Conservation (phyloP, 2,329 filamentous ascomycete species). For the Colletotrichum phormii region DNA sequence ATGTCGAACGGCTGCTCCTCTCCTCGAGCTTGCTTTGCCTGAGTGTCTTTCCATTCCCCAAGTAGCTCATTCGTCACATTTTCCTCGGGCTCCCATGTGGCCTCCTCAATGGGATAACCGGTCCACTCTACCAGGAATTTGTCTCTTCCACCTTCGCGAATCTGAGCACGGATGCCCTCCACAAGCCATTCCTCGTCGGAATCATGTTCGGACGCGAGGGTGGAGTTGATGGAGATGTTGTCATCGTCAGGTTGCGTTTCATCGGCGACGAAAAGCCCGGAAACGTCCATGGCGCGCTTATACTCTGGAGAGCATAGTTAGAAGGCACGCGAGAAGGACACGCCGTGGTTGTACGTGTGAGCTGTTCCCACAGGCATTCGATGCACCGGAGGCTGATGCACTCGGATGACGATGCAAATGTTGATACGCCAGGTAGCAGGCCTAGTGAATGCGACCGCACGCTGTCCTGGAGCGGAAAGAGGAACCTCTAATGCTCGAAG, state of each 20-base stretch:
- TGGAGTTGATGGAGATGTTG: slow-evolving; percentile 49
- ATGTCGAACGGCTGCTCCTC: slow-evolving; percentile 52
- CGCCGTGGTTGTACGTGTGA: background rate
- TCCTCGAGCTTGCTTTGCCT: slow-evolving; percentile 49
- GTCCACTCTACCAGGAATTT: slow-evolving; percentile 53
- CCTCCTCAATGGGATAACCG: slow-evolving; percentile 47
- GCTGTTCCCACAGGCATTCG: no score
- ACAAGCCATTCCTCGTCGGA: slow-evolving; percentile 61
- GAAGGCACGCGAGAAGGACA: no score
- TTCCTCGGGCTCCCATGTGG: slow-evolving; percentile 62
- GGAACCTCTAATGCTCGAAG: background rate
- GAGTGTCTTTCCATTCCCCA: slow-evolving; percentile 56
- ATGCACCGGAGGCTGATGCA: background rate
- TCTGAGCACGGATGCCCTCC: slow-evolving; percentile 52
- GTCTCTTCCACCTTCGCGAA: slow-evolving; percentile 39
- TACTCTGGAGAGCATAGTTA: background rate
- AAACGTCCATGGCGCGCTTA: slow-evolving; percentile 7
- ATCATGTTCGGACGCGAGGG: slow-evolving; percentile 47
- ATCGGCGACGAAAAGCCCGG: slow-evolving; percentile 21
- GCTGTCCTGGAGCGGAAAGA: background rate
- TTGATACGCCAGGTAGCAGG: no score
- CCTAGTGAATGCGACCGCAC: background rate
- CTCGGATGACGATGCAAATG: background rate
- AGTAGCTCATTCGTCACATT: slow-evolving; percentile 55
- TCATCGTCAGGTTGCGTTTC: slow-evolving; percentile 33